Evolutionary conservation across 257 asterid species (phyloP).

Genomic region (Solanum ossicruentum): DNA sequence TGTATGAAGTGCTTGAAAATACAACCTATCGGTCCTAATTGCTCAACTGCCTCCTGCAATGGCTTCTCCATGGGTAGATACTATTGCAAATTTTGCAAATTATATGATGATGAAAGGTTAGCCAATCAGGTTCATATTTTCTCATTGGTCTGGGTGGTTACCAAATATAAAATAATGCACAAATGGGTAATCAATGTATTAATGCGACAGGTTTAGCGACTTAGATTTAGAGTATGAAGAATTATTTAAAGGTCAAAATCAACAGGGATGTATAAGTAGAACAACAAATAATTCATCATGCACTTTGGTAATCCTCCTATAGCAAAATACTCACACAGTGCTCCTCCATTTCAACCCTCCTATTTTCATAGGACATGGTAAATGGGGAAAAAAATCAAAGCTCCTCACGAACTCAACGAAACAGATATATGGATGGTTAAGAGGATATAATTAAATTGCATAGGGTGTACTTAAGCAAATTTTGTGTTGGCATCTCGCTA

Average conservation of each 20-base stretch:
- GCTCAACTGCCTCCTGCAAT: slow-evolving; percentile 38
- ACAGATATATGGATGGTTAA: background rate
- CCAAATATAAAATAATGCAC: background rate
- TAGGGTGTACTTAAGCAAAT: background rate
- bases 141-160: background rate
- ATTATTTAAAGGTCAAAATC: background rate
- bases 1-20: slow-evolving; percentile 77
- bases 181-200: background rate
- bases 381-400: background rate
- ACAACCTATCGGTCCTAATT: slow-evolving; percentile 52
- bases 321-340: background rate
- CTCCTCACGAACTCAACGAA: background rate
- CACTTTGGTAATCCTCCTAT: background rate
- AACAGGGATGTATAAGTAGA: background rate
- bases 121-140: slow-evolving; percentile 5
- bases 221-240: background rate
- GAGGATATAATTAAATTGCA: background rate
- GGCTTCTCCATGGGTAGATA: slow-evolving; percentile 72
- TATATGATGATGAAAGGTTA: slow-evolving; percentile 77
- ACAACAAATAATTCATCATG: background rate
- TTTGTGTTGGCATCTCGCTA: background rate
- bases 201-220: background rate
- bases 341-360: background rate
- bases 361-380: background rate
- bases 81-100: slow-evolving; percentile 72